Evolutionary conservation across 345 rosid species (phyloP).

Genomic region (Syzygium aromaticum): DNA sequence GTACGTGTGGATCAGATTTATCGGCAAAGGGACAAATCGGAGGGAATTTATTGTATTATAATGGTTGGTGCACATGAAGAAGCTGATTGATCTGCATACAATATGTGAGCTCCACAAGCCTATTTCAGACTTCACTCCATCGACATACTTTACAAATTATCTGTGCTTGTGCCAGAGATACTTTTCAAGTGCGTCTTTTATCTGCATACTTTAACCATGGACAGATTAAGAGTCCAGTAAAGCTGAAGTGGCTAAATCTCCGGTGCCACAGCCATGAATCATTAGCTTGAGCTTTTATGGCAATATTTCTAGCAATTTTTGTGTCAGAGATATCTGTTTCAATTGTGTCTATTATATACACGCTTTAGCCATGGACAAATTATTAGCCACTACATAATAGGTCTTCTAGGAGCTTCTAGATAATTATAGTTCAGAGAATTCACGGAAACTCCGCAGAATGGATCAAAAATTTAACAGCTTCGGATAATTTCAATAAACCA

Average conservation of each 20-base stretch:
- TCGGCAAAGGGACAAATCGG: background rate
- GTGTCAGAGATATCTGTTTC: background rate
- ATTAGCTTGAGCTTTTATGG: background rate
- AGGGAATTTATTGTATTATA: background rate
- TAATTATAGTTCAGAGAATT: background rate
- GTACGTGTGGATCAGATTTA: background rate
- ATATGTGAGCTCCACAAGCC: too few species aligned
- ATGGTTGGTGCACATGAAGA: background rate
- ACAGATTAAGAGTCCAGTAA: background rate
- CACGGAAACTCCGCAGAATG: background rate
- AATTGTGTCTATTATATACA: background rate
- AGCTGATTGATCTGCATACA: background rate
- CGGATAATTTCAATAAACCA: background rate
- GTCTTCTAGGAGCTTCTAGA: background rate
- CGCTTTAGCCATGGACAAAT: background rate
- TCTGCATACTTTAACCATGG: background rate
- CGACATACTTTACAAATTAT: too few species aligned
- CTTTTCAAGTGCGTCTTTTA: too few species aligned
- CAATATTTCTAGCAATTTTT: background rate
- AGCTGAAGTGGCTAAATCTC: background rate
- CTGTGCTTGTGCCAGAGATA: too few species aligned
- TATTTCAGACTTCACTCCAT: too few species aligned
- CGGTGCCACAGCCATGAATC: background rate
- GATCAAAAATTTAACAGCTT: background rate
- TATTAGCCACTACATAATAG: background rate